A percentile compares a stretch with the other conserved stretches of the same genome.
Evolutionary conservation across 768 basidiomycete genomes (phyloP).

Genomic region (Auriscalpium microsporum): DNA sequence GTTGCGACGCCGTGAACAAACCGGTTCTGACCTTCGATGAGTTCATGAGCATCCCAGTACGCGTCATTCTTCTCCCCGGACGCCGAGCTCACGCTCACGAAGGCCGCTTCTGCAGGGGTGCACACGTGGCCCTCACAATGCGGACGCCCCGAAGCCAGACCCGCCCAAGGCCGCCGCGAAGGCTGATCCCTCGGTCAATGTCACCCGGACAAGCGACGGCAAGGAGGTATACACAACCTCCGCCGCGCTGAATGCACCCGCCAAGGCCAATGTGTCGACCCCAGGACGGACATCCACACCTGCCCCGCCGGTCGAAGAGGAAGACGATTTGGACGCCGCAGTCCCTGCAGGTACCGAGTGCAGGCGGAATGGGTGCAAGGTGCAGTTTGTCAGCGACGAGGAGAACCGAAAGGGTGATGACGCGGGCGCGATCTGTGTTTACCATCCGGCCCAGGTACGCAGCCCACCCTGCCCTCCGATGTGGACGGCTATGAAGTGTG

Average conservation of each 20-base stretch:
- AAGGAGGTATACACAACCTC: slow-evolving; percentile 12
- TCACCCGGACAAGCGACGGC: slow-evolving; percentile 8
- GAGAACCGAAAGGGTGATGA: slow-evolving; percentile 62
- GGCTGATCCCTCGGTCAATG: slow-evolving; percentile 1
- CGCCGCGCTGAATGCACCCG: slow-evolving; percentile 19
- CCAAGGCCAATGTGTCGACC: slow-evolving; percentile 24
- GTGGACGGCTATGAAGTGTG: neutral
- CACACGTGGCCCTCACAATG: slow-evolving; percentile 33
- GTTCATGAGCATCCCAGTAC: slow-evolving; percentile 81
- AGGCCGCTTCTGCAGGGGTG: slow-evolving; percentile 52
- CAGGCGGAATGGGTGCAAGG: slow-evolving; percentile 67
- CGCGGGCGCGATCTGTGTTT: slow-evolving; percentile 64
- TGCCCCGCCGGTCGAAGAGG: slow-evolving; percentile 48
- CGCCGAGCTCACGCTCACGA: neutral
- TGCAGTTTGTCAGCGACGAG: slow-evolving; percentile 60
- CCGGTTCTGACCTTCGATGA: slow-evolving; percentile 94
- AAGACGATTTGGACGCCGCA: slow-evolving; percentile 60
- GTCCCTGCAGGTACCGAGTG: slow-evolving; percentile 64
- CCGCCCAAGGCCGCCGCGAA: neutral
- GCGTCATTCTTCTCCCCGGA: slow-evolving; percentile 20
- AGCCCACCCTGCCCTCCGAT: slow-evolving; percentile 1
- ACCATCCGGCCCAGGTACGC: slow-evolving; percentile 81
- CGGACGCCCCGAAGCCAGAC: slow-evolving; percentile 6
- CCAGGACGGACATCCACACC: slow-evolving; percentile 13
- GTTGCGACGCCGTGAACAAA: slow-evolving; percentile 80